These are phyloP conservation scores for Acanthamoeba triangularis DNA, from an alignment of 208 protist species.

Conservation along the genomic window DNA sequence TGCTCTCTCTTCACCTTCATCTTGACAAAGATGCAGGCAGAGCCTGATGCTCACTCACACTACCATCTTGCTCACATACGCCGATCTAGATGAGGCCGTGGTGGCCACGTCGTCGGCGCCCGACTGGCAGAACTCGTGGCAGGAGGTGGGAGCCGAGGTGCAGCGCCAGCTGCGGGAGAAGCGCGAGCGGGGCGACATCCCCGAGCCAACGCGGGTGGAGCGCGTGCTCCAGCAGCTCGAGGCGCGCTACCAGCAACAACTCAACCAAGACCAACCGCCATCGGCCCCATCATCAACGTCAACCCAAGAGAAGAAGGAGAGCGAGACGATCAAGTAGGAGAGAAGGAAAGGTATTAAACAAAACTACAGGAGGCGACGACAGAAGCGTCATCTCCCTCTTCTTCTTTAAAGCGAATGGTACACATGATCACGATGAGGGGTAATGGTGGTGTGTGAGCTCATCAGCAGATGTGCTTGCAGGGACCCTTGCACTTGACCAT, in stretches of 20 bases:
- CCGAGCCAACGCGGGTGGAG: background rate
- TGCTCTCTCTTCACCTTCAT: background rate
- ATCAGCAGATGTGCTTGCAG: background rate
- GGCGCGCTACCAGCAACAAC: background rate
- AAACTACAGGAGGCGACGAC: too few relatives aligned
- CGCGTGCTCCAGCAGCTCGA: background rate
- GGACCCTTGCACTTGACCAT: background rate
- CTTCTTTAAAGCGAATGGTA: too few relatives aligned
- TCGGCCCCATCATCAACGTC: background rate
- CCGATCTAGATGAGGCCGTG: background rate
- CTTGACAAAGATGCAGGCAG: too few relatives aligned
- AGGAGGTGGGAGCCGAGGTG: background rate
- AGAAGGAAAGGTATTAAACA: too few relatives aligned
- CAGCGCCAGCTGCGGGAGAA: background rate
- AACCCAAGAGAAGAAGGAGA: background rate
- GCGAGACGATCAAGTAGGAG: background rate
- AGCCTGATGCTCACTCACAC: background rate
- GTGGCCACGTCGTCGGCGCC: background rate
- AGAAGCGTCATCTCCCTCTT: too few relatives aligned
- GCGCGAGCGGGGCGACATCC: background rate
- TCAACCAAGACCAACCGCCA: background rate
- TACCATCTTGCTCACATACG: background rate
- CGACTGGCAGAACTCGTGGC: slow-evolving; percentile 1
- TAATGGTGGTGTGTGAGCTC: background rate
- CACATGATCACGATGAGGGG: too few relatives aligned